Conservation (phyloP, 805 yeast species). For the Kodamaea kaohsiungensis region DNA sequence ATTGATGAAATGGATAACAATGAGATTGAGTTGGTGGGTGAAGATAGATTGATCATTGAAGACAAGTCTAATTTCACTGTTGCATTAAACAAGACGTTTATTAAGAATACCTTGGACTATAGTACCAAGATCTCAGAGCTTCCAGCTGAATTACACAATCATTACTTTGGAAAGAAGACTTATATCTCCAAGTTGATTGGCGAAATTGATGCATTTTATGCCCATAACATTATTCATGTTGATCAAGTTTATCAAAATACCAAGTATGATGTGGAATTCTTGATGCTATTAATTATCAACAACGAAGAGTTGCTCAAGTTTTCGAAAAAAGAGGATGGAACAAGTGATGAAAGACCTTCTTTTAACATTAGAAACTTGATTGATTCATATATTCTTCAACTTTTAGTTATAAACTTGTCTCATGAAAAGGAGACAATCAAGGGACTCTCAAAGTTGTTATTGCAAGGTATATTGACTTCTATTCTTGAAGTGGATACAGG, state of each 20-base stretch:
- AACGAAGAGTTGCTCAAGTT: constrained; percentile 60
- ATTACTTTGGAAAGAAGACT: background rate
- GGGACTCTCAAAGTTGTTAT: constrained; percentile 43
- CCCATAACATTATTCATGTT: constrained; percentile 14
- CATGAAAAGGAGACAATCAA: constrained; percentile 26
- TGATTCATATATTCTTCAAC: constrained; percentile 56
- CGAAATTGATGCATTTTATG: constrained; percentile 26
- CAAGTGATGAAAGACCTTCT: constrained; percentile 24
- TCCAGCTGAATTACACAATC: constrained; percentile 9
- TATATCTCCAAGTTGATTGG: constrained; percentile 19
- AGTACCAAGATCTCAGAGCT: constrained; percentile 1
- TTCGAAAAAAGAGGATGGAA: constrained; percentile 16
- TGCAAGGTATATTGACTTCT: constrained; percentile 46
- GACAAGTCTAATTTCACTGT: constrained; percentile 49
- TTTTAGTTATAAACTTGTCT: constrained; percentile 48
- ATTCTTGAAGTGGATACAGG: constrained; percentile 31
- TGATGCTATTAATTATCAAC: constrained; percentile 60
- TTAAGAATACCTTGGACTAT: constrained; percentile 48
- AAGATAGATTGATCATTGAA: constrained; percentile 47
- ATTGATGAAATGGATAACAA: constrained; percentile 38
- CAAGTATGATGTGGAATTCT: constrained; percentile 69
- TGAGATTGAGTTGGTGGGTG: constrained; percentile 50
- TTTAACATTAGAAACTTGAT: constrained; percentile 58
- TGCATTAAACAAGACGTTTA: constrained; percentile 48
- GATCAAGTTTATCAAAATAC: constrained; percentile 26